These are phyloP conservation scores for Leucosporidium yakuticum DNA, from an alignment of 768 basidiomycete species.

Conservation along the genomic window DNA sequence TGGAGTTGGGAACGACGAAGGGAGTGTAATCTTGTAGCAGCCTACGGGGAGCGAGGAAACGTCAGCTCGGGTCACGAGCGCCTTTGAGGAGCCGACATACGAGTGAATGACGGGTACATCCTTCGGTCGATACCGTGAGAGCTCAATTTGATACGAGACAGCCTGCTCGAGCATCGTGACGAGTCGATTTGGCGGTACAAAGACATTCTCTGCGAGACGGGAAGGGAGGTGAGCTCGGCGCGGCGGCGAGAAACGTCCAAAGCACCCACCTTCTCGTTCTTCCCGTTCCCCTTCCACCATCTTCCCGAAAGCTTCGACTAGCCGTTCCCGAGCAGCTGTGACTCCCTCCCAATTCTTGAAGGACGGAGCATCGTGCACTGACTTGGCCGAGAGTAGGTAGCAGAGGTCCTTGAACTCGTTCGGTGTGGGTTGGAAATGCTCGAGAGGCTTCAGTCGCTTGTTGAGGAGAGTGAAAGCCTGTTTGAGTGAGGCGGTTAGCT, in stretches of 20 bases:
- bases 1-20: constrained; percentile 33
- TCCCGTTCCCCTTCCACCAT: constrained; percentile 31
- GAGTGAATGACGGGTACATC: neutral
- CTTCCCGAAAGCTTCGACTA: constrained; percentile 39
- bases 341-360: constrained; percentile 42
- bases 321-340: constrained; percentile 39
- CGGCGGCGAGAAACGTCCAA: neutral
- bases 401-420: constrained; percentile 43
- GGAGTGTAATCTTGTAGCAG: constrained; percentile 41
- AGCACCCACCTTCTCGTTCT: constrained; percentile 23
- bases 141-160: constrained; percentile 40
- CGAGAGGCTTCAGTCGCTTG: constrained; percentile 43
- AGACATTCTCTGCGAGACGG: neutral
- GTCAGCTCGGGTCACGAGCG: too few species aligned
- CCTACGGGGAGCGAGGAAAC: constrained; percentile 3
- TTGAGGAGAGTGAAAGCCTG: constrained; percentile 42
- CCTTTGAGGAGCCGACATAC: neutral
- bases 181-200: constrained; percentile 33
- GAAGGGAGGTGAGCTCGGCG: too few species aligned
- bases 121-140: constrained; percentile 7
- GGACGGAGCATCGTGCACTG: constrained; percentile 41
- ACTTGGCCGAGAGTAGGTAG: constrained; percentile 42
- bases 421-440: constrained; percentile 43
- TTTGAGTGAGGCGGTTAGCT: constrained; percentile 3
- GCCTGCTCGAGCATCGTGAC: constrained; percentile 40